Evolutionary conservation across 306 rosid genomes (phyloP).

Genomic region (Vachellia collinsii): DNA sequence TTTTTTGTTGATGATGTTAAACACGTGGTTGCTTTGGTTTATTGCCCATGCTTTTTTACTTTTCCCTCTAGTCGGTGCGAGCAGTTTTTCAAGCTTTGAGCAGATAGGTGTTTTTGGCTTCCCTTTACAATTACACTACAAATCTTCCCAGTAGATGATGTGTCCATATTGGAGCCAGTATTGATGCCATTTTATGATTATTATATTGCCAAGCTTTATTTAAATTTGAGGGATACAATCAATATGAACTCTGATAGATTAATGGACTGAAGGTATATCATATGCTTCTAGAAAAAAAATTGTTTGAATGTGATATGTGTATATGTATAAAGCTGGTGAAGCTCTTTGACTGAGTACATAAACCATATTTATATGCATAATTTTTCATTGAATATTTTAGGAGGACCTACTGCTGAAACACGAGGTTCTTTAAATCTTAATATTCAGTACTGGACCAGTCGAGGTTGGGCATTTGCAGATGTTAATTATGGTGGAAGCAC

Average conservation of each 20-base stretch:
- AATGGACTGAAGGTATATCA: background rate
- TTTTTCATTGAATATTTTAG: constrained; percentile 53
- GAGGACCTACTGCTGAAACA: constrained; percentile 91
- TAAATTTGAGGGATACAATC: background rate
- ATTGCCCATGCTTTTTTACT: background rate
- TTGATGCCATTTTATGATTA: background rate
- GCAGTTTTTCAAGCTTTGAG: background rate
- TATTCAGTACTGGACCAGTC: constrained; percentile 94
- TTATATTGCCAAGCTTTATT: constrained; percentile 6
- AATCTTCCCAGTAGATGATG: background rate
- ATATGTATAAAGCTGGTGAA: constrained; percentile 6
- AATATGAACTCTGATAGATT: background rate
- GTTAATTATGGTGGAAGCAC: constrained; percentile 99
- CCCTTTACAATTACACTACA: background rate
- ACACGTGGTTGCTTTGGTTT: background rate
- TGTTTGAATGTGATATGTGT: constrained; percentile 20
- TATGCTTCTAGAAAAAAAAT: background rate
- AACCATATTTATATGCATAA: background rate
- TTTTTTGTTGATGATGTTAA: constrained; percentile 5
- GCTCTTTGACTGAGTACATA: constrained; percentile 10
- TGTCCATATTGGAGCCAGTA: background rate
- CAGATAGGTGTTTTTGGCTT: background rate
- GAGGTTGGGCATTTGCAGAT: constrained; percentile 90
- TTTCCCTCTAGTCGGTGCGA: background rate
- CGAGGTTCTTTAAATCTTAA: constrained; percentile 72